phyloP scores from a whole-genome alignment of 805 yeast species.

The Candida loeiensis region DNA sequence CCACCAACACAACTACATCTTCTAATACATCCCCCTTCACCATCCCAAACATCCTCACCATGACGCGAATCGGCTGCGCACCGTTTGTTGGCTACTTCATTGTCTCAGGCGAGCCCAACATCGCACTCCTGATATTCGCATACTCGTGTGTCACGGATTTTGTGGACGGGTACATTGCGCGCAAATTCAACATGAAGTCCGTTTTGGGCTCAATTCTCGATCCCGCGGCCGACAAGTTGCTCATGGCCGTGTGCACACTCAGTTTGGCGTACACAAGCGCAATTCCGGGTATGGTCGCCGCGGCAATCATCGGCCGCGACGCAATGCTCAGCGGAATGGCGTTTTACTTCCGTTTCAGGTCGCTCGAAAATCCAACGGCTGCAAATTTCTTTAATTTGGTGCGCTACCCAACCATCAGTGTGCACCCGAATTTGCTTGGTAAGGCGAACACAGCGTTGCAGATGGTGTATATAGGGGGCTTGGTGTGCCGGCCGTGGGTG shows the following conservation, averaged over 20 bases:
- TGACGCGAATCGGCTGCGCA: conserved; percentile 74
- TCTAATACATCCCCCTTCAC: not conserved
- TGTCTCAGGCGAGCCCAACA: conserved; percentile 54
- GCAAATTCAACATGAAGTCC: conserved; percentile 71
- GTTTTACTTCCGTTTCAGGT: conserved; percentile 62
- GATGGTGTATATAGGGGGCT: conserved; percentile 74
- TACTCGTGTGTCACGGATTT: conserved; percentile 91
- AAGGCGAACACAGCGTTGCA: conserved; percentile 89
- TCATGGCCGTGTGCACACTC: conserved; percentile 82
- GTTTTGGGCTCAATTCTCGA: conserved; percentile 88
- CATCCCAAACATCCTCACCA: conserved; percentile 80
- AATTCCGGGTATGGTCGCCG: conserved; percentile 66
- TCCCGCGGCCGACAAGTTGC: conserved; percentile 90
- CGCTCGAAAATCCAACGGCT: conserved; percentile 72
- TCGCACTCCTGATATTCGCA: conserved; percentile 70
- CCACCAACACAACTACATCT: not conserved
- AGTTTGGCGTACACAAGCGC: conserved; percentile 64
- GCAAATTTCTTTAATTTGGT: conserved; percentile 72
- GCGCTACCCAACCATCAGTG: conserved; percentile 71
- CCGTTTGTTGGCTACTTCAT: conserved; percentile 84
- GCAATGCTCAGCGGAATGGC: conserved; percentile 69
- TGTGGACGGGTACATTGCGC: conserved; percentile 87
- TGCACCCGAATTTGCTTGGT: conserved; percentile 81
- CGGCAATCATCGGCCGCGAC: conserved; percentile 81
- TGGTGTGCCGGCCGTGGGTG: conserved; percentile 34